These are phyloP conservation scores for Aureobasidium pullulans DNA, from an alignment of 2,329 filamentous ascomycete species.

Conservation along the genomic window DNA sequence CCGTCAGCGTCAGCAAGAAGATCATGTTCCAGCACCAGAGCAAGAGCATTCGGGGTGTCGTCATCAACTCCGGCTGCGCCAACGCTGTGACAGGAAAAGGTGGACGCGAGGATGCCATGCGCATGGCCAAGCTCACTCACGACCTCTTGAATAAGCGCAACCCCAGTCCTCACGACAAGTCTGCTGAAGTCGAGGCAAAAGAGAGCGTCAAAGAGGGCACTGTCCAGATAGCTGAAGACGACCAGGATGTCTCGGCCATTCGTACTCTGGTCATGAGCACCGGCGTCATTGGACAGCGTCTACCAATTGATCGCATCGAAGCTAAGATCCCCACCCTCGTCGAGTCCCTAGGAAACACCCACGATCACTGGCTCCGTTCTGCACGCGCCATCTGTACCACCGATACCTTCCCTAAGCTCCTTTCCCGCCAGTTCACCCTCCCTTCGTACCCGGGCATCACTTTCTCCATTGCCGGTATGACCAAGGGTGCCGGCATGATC, in stretches of 20 bases:
- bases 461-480: constrained; percentile 88
- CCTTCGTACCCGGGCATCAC: constrained; percentile 68
- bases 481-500: constrained; percentile 98
- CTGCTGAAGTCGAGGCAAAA: background rate
- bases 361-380: constrained; percentile 78
- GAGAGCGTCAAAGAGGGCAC: constrained; percentile 15
- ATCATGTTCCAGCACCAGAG: constrained; percentile 54
- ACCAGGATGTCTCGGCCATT: constrained; percentile 33
- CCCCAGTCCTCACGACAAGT: background rate
- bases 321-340: constrained; percentile 72
- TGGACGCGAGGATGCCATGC: constrained; percentile 77
- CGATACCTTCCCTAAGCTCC: constrained; percentile 94
- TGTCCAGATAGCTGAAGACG: constrained; percentile 29
- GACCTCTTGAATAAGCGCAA: constrained; percentile 43
- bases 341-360: constrained; percentile 61
- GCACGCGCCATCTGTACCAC: constrained; percentile 95
- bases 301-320: constrained; percentile 88
- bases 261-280: constrained; percentile 96
- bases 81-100: constrained; percentile 93
- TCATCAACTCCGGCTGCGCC: constrained; percentile 93
- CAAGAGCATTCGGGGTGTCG: constrained; percentile 69
- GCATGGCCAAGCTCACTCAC: constrained; percentile 77
- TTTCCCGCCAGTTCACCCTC: constrained; percentile 75
- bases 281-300: constrained; percentile 90
- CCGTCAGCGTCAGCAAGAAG: constrained; percentile 75